phyloP scores from a whole-genome alignment of 2,329 filamentous ascomycete species.

The Penicillium occitanis region DNA sequence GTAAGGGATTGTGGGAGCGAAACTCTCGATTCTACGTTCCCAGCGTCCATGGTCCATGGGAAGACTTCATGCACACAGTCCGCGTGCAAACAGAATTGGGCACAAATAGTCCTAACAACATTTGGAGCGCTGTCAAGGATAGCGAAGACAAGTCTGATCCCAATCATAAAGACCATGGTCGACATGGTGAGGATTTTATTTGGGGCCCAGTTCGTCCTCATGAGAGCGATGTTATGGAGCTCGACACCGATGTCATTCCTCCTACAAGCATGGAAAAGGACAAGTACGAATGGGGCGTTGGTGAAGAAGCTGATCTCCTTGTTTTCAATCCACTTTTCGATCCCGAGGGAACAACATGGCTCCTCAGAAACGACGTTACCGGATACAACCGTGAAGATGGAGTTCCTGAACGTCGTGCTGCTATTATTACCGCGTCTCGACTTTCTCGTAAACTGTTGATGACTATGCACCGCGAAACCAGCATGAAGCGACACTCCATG shows the following conservation, averaged over 20 bases:
- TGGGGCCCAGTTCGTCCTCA: conserved; percentile 80
- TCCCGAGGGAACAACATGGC: conserved; percentile 82
- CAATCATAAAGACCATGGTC: conserved; percentile 31
- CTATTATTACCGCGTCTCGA: conserved; percentile 84
- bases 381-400: conserved; percentile 69
- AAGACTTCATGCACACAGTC: conserved; percentile 75
- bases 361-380: conserved; percentile 77
- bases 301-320: conserved; percentile 87
- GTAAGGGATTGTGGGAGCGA: conserved; percentile 79
- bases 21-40: conserved; percentile 77
- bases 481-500: conserved; percentile 80
- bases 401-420: conserved; percentile 69
- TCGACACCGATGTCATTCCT: conserved; percentile 70
- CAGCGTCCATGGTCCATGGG: conserved; percentile 72
- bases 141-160: conserved; percentile 26
- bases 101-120: conserved; percentile 62
- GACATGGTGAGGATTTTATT: conserved; percentile 61
- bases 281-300: conserved; percentile 80
- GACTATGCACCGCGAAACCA: conserved; percentile 89
- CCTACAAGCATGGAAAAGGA: conserved; percentile 74
- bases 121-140: conserved; percentile 58
- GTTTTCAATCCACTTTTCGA: conserved; percentile 91
- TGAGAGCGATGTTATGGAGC: conserved; percentile 68
- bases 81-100: conserved; percentile 73
- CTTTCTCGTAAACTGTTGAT: conserved; percentile 76